Conservation (phyloP, 768 basidiomycete species). For the Mycena pura region DNA sequence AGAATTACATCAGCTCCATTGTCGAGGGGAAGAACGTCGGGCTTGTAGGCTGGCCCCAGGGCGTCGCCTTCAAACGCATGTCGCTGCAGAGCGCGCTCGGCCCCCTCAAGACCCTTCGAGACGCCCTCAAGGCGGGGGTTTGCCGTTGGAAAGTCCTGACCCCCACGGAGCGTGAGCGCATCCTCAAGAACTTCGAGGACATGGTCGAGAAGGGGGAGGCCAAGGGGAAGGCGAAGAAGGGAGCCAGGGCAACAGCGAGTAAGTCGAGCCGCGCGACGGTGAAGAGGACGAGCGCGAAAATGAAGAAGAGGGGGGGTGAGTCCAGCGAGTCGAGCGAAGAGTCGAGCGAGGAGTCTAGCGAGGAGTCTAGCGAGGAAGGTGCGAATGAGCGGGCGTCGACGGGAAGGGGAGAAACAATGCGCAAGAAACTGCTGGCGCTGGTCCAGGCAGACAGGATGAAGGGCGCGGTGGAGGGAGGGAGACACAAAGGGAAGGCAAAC, state of each 20-base stretch:
- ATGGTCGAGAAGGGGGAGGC: not conserved
- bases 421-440: constrained; percentile 1
- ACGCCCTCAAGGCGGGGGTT: not conserved
- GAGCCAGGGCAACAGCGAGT: too few relatives aligned
- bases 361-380: not conserved
- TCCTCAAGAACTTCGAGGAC: not conserved
- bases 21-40: not conserved
- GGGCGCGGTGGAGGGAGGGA: not conserved
- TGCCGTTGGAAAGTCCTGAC: not conserved
- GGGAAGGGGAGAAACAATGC: not conserved
- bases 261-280: not conserved
- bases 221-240: constrained; percentile 1
- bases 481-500: not conserved
- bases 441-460: not conserved
- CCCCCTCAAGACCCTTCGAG: not conserved
- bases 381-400: not conserved
- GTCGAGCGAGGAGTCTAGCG: too few relatives aligned
- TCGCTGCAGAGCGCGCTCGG: not conserved
- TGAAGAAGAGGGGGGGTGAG: not conserved
- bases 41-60: constrained; percentile 1
- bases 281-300: not conserved
- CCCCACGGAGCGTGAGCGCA: not conserved
- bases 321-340: too few relatives aligned
- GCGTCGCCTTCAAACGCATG: not conserved
- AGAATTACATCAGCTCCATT: not conserved